A percentile compares a stretch with the other conserved stretches of the same genome.
Evolutionary conservation across 208 protist genomes (phyloP).

Genomic region (Leptomonas seymouri): DNA sequence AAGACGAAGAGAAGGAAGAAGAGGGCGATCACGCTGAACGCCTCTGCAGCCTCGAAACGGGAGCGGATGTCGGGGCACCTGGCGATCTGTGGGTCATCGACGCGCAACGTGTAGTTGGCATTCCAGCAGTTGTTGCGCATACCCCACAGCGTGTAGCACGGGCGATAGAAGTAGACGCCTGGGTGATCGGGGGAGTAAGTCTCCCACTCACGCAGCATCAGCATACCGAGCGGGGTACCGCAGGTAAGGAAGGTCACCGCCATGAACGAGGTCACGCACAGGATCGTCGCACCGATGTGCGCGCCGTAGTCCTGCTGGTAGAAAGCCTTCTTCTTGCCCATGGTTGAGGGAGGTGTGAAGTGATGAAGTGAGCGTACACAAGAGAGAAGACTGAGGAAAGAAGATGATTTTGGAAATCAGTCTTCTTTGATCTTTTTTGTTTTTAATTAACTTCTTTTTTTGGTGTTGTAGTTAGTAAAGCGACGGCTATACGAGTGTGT

Average conservation of each 20-base stretch:
- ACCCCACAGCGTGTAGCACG: constrained; percentile 72
- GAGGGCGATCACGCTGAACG: constrained; percentile 57
- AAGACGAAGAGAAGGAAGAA: constrained; percentile 44
- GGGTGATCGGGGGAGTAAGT: background rate
- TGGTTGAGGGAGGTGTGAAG: constrained; percentile 19
- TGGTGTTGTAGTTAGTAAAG: constrained; percentile 14
- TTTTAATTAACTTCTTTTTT: constrained; percentile 8
- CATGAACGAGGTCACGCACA: constrained; percentile 50
- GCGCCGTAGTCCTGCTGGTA: constrained; percentile 50
- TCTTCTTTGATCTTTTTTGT: background rate
- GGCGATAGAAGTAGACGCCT: background rate
- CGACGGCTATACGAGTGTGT: constrained; percentile 21
- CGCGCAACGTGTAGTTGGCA: constrained; percentile 46
- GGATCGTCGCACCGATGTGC: constrained; percentile 57
- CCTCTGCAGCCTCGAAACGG: constrained; percentile 56
- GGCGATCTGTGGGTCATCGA: constrained; percentile 34
- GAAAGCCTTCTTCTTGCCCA: constrained; percentile 55
- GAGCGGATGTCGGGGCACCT: constrained; percentile 38
- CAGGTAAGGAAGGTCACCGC: constrained; percentile 40
- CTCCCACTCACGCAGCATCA: constrained; percentile 31
- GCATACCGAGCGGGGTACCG: constrained; percentile 52
- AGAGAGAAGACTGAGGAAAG: background rate
- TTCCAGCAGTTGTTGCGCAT: constrained; percentile 43
- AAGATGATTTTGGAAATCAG: background rate
- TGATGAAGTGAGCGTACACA: background rate